phyloP scores from a whole-genome alignment of 2,329 filamentous ascomycete genomes.

The Fusarium oxysporum region DNA sequence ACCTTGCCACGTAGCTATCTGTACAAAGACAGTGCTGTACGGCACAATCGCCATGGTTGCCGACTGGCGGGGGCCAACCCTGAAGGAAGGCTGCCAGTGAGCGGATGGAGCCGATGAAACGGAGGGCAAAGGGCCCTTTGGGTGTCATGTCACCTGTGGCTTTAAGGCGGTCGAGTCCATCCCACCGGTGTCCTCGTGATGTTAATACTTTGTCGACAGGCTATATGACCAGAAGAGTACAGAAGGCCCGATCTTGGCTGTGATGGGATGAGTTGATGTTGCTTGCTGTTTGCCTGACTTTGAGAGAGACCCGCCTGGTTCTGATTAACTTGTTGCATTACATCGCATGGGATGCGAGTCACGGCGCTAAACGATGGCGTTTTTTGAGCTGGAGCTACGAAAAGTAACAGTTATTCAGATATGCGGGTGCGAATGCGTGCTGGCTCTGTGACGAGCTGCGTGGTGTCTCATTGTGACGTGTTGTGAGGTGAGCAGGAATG shows the following conservation, averaged over 20 bases:
- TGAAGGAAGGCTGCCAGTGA: conserved; percentile 6
- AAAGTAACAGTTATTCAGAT: conserved; percentile 7
- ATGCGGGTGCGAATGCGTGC: conserved; percentile 15
- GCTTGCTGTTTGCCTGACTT: conserved; percentile 9
- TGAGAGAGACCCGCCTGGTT: conserved; percentile 19
- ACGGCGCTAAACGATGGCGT: conserved; percentile 30
- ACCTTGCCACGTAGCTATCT: conserved; percentile 38
- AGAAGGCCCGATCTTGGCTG: conserved; percentile 32
- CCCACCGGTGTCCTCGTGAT: conserved; percentile 18
- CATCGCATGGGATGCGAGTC: conserved; percentile 36
- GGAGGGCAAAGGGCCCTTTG: conserved; percentile 7
- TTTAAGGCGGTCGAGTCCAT: conserved; percentile 17
- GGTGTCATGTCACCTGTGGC: conserved; percentile 20
- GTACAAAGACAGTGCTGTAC: background rate
- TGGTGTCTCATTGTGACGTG: conserved; percentile 45
- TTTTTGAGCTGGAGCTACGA: conserved; percentile 6
- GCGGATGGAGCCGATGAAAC: conserved; percentile 38
- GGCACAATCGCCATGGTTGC: conserved; percentile 28
- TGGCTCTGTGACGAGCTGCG: conserved; percentile 29
- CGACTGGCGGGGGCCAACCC: conserved; percentile 31
- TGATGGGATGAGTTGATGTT: conserved; percentile 1
- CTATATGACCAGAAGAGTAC: conserved; percentile 16
- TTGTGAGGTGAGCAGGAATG: conserved; percentile 26
- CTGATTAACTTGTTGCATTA: conserved; percentile 19
- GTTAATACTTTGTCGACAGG: conserved; percentile 23